Percentiles rank a stretch among this genome's conserved stretches.
These are phyloP conservation scores for Haplosporangium gracile DNA, from an alignment of 192 early-diverging fungal species.

Conservation along the genomic window DNA sequence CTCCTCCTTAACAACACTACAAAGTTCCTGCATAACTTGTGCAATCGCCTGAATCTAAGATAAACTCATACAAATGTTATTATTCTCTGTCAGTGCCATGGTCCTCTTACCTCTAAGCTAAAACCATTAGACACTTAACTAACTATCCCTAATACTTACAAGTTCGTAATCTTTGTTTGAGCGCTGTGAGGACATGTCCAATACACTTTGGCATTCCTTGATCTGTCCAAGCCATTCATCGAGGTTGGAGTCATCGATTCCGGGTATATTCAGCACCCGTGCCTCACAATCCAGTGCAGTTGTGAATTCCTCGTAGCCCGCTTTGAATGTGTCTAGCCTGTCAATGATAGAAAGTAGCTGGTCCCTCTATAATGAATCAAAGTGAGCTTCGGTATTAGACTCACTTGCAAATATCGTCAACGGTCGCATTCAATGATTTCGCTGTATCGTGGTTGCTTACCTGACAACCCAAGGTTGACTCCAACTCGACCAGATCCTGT, in stretches of 20 bases:
- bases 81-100: too few species aligned
- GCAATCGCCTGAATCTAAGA: not conserved
- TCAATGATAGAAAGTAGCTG: constrained; percentile 12
- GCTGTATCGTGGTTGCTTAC: not conserved
- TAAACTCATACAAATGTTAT: not conserved
- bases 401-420: too few species aligned
- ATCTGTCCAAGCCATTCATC: constrained; percentile 28
- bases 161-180: not conserved
- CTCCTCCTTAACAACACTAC: constrained; percentile 1
- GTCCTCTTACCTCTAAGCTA: not conserved
- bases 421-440: not conserved
- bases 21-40: constrained; percentile 2
- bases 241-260: constrained; percentile 13
- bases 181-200: not conserved
- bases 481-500: constrained; percentile 24
- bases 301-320: constrained; percentile 8
- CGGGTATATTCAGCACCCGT: constrained; percentile 6
- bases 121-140: not conserved
- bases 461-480: constrained; percentile 23
- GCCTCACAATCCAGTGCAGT: constrained; percentile 18
- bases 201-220: constrained; percentile 3
- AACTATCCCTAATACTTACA: constrained; percentile 11
- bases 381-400: not conserved
- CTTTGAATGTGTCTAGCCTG: constrained; percentile 5
- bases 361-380: constrained; percentile 27